Percentiles rank a stretch among this genome's conserved stretches.
Conservation (phyloP, 768 basidiomycete genomes). For the Auricularia auricula-judae region DNA sequence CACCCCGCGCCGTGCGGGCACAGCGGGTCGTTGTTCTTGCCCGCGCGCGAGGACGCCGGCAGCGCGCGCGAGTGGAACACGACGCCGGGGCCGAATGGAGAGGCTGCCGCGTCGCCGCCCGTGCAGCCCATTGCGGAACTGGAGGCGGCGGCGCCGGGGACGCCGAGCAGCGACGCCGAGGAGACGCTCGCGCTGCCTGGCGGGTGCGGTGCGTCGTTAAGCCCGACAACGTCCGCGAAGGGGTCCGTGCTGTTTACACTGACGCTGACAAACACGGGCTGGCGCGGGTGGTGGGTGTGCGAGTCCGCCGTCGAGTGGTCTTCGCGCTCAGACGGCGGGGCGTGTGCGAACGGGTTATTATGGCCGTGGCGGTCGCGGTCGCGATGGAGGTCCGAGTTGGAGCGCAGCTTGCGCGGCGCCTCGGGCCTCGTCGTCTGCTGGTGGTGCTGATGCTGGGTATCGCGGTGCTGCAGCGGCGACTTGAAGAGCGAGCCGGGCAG, state of each 20-base stretch:
- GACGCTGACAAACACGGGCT: not conserved
- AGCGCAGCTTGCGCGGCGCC: slow-evolving; percentile 42
- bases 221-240: not conserved
- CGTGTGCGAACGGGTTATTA: too few relatives aligned
- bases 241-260: not conserved
- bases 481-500: slow-evolving; percentile 40
- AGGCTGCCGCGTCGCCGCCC: not conserved
- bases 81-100: slow-evolving; percentile 58
- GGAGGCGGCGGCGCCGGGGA: not conserved
- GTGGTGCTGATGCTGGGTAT: not conserved
- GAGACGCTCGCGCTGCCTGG: not conserved
- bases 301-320: not conserved
- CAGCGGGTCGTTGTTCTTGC: slow-evolving; percentile 9
- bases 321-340: not conserved
- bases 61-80: slow-evolving; percentile 48
- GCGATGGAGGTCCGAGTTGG: not conserved
- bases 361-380: too few relatives aligned
- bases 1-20: slow-evolving; percentile 26
- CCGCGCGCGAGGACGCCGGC: slow-evolving; percentile 12
- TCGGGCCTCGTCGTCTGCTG: slow-evolving; percentile 18
- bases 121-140: not conserved
- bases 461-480: not conserved
- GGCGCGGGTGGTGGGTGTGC: not conserved
- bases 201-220: not conserved
- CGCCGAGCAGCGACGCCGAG: too few relatives aligned